Evolutionary conservation across 257 asterid species (phyloP).

Genomic region (Fraxinus cuspidata): DNA sequence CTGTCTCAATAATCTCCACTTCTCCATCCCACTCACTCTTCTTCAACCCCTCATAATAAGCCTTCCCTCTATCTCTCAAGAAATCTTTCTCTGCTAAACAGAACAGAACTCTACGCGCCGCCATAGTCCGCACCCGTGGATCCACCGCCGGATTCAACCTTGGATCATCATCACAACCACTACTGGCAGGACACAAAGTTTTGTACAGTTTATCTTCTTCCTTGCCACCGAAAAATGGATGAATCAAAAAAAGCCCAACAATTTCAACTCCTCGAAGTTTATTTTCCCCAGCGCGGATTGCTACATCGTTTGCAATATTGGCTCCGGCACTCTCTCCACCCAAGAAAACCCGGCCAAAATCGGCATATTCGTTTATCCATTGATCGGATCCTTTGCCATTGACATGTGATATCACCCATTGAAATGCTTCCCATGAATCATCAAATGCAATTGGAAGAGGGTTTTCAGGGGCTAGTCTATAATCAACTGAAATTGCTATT

Average conservation of each 20-base stretch:
- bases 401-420: slow-evolving; percentile 58
- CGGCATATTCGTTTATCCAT: slow-evolving; percentile 62
- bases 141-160: slow-evolving; percentile 65
- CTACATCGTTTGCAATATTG: slow-evolving; percentile 55
- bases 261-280: slow-evolving; percentile 28
- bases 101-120: slow-evolving; percentile 37
- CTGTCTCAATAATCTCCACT: slow-evolving; percentile 50
- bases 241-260: slow-evolving; percentile 44
- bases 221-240: slow-evolving; percentile 57
- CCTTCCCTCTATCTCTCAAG: slow-evolving; percentile 48
- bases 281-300: slow-evolving; percentile 49
- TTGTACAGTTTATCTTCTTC: no score
- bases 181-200: slow-evolving; percentile 47
- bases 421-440: slow-evolving; percentile 72
- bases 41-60: slow-evolving; percentile 59
- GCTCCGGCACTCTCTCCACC: slow-evolving; percentile 90
- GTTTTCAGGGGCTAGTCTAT: slow-evolving; percentile 67
- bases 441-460: slow-evolving; percentile 58
- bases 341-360: slow-evolving; percentile 48
- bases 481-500: slow-evolving; percentile 58
- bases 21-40: slow-evolving; percentile 68
- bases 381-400: slow-evolving; percentile 48
- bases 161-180: slow-evolving; percentile 63
- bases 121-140: slow-evolving; percentile 46
- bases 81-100: no score